These are phyloP conservation scores for Colletotrichum horii DNA, from an alignment of 2,329 filamentous ascomycete species.

Conservation along the genomic window DNA sequence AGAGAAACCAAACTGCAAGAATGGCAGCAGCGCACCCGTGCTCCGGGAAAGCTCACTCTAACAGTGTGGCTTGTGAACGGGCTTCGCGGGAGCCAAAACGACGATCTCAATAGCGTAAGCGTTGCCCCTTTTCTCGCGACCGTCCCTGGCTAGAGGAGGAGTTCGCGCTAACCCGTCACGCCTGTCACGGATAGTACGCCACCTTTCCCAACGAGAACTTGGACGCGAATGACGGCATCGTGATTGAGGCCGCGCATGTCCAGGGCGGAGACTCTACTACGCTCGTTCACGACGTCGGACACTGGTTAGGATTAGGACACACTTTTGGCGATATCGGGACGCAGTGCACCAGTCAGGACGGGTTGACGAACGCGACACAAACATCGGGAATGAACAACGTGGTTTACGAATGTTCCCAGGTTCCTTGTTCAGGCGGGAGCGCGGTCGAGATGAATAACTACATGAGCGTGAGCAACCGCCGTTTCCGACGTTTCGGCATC, in stretches of 20 bases:
- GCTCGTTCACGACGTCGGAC: slow-evolving; percentile 30
- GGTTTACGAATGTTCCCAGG: slow-evolving; percentile 23
- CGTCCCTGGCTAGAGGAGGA: neutral
- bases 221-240: slow-evolving; percentile 9
- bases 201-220: slow-evolving; percentile 15
- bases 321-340: slow-evolving; percentile 12
- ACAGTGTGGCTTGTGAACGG: slow-evolving; percentile 14
- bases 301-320: slow-evolving; percentile 23
- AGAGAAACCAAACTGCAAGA: slow-evolving; percentile 1
- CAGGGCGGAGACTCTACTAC: slow-evolving; percentile 25
- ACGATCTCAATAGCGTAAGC: slow-evolving; percentile 11
- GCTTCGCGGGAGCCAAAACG: neutral
- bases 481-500: neutral
- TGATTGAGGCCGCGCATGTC: slow-evolving; percentile 8
- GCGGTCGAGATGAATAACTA: slow-evolving; percentile 24
- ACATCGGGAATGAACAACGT: slow-evolving; percentile 19
- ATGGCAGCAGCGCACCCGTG: slow-evolving; percentile 2
- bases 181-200: neutral
- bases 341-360: slow-evolving; percentile 20
- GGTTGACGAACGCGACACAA: slow-evolving; percentile 24
- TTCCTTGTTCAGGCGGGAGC: slow-evolving; percentile 2
- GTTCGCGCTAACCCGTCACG: neutral
- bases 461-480: slow-evolving; percentile 24
- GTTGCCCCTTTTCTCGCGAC: neutral
- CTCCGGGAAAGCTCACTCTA: neutral